Evolutionary conservation across 1,284 basidiomycete species (phyloP).

Genomic region (Puccinia triticina): DNA sequence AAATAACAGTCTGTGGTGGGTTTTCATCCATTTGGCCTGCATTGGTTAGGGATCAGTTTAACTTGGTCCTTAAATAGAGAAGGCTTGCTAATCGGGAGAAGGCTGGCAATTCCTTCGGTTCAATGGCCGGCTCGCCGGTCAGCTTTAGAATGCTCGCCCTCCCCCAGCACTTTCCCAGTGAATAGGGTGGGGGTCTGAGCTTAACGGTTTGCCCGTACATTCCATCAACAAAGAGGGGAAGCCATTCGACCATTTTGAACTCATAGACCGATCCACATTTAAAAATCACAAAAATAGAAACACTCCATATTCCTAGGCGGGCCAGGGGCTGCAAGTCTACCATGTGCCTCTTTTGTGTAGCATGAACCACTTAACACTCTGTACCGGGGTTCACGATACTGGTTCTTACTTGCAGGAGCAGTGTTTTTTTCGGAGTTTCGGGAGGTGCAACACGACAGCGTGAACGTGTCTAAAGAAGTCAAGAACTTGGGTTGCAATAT

Average conservation of each 20-base stretch:
- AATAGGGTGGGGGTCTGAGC: background rate
- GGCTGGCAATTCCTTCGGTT: background rate
- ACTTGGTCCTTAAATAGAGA: conserved; percentile 7
- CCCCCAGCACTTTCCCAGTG: background rate
- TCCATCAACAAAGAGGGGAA: too few relatives aligned
- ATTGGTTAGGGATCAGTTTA: background rate
- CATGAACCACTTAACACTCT: background rate
- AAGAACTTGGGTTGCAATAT: too few relatives aligned
- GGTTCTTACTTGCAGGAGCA: too few relatives aligned
- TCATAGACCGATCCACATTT: too few relatives aligned
- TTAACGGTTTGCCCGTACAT: background rate
- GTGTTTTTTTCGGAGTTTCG: too few relatives aligned
- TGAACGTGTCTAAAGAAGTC: too few relatives aligned
- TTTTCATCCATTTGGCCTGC: background rate
- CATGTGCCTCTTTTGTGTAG: too few relatives aligned
- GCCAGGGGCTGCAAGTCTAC: too few relatives aligned
- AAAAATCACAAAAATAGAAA: too few relatives aligned
- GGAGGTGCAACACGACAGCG: too few relatives aligned
- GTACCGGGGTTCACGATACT: background rate
- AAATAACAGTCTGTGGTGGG: background rate
- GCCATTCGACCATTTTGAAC: too few relatives aligned
- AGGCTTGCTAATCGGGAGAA: conserved; percentile 3
- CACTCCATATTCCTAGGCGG: too few relatives aligned
- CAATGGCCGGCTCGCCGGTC: background rate
- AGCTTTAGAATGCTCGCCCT: background rate